Conservation (phyloP, 495 filamentous ascomycete genomes). For the Ramalina peruviana region DNA sequence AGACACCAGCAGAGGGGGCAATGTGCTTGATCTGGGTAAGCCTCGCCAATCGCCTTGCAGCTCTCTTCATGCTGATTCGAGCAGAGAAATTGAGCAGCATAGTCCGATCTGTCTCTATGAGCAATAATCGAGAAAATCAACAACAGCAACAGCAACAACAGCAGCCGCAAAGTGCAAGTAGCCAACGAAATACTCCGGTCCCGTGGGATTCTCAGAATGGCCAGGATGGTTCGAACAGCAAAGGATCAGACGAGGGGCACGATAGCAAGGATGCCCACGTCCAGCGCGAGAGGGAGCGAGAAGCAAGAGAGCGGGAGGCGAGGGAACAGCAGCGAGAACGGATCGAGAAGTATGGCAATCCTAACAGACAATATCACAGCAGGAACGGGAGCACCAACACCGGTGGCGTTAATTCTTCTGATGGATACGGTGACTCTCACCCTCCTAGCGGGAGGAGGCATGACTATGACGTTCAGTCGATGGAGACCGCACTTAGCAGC, state of each 20-base stretch:
- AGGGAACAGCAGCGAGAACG: constrained; percentile 42
- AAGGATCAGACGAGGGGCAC: constrained; percentile 29
- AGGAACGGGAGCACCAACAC: constrained; percentile 65
- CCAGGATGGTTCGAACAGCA: constrained; percentile 34
- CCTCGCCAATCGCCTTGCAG: not conserved
- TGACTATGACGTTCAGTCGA: constrained; percentile 91
- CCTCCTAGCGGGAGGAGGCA: constrained; percentile 48
- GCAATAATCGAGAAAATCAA: constrained; percentile 15
- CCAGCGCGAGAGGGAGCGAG: constrained; percentile 31
- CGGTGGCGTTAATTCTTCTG: constrained; percentile 59
- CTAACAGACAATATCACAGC: constrained; percentile 38
- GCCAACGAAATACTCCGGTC: constrained; percentile 38
- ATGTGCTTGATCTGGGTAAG: constrained; percentile 86
- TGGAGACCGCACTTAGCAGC: constrained; percentile 75
- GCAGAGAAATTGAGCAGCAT: constrained; percentile 92
- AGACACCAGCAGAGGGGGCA: constrained; percentile 89
- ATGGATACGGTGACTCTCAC: constrained; percentile 57
- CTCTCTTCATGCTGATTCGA: constrained; percentile 3
- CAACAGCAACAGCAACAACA: constrained; percentile 40
- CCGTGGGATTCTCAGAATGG: constrained; percentile 43
- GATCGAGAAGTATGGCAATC: constrained; percentile 44
- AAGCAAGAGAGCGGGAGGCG: constrained; percentile 36
- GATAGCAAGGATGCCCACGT: constrained; percentile 26
- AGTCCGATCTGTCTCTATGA: constrained; percentile 68
- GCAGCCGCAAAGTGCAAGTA: constrained; percentile 23